phyloP scores from a whole-genome alignment of 2,329 filamentous ascomycete species.

The Westerdykella ornata region DNA sequence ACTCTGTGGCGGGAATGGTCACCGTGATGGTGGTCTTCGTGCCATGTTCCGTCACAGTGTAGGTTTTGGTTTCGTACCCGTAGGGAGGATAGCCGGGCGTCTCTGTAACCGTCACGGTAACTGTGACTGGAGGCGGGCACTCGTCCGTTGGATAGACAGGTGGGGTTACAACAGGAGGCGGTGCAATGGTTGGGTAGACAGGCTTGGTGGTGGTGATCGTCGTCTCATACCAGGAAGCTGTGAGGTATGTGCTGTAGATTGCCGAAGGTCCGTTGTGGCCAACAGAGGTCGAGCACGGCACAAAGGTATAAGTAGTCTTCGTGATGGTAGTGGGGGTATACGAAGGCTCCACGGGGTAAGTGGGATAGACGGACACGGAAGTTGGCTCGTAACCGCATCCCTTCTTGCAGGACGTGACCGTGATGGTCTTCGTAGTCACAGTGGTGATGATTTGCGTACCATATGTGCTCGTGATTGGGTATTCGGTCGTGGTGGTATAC shows the following conservation, averaged over 20 bases:
- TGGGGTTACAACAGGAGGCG: conserved; percentile 4
- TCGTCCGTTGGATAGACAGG: conserved; percentile 2
- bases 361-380: conserved; percentile 3
- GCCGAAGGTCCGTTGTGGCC: conserved; percentile 24
- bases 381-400: conserved; percentile 24
- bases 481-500: conserved; percentile 29
- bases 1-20: conserved; percentile 11
- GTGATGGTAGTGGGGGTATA: conserved; percentile 27
- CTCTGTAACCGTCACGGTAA: conserved; percentile 14
- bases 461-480: conserved; percentile 23
- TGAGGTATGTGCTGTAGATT: conserved; percentile 39
- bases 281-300: conserved; percentile 35
- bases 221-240: conserved; percentile 26
- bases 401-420: conserved; percentile 35
- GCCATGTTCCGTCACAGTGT: conserved; percentile 24
- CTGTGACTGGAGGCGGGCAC: conserved; percentile 26
- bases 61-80: conserved; percentile 22
- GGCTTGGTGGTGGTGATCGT: conserved; percentile 24
- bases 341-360: neutral
- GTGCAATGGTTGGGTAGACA: conserved; percentile 6
- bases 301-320: conserved; percentile 30
- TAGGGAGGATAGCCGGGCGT: conserved; percentile 10
- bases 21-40: conserved; percentile 18
- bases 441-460: conserved; percentile 25
- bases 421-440: conserved; percentile 34